Conservation (phyloP, 192 early-diverging fungal species). For the Chytriomyces confervae region DNA sequence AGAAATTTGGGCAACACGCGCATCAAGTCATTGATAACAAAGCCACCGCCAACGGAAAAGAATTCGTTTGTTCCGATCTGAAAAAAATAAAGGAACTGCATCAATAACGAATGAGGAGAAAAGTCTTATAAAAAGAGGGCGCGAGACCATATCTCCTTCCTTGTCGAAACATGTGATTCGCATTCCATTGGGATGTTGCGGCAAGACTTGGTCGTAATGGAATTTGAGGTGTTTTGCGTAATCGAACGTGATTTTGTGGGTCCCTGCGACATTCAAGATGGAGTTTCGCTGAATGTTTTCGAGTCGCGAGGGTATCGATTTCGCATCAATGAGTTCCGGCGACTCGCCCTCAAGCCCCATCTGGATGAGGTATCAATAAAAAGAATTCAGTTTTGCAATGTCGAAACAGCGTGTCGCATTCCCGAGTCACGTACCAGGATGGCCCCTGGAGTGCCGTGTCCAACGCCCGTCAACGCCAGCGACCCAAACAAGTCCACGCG, state of each 20-base stretch:
- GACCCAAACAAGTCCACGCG: constrained; percentile 91
- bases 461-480: constrained; percentile 90
- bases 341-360: constrained; percentile 90
- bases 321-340: constrained; percentile 73
- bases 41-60: constrained; percentile 95
- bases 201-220: constrained; percentile 83
- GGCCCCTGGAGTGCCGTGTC: constrained; percentile 94
- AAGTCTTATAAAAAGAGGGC: not conserved
- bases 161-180: constrained; percentile 87
- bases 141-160: constrained; percentile 70
- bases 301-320: constrained; percentile 76
- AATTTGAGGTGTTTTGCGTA: constrained; percentile 86
- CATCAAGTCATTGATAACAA: constrained; percentile 92
- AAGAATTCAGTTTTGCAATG: constrained; percentile 15
- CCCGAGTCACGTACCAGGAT: constrained; percentile 61
- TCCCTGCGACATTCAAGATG: constrained; percentile 75
- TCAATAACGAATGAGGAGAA: constrained; percentile 7
- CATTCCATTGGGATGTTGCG: constrained; percentile 96
- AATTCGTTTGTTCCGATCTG: constrained; percentile 89
- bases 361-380: constrained; percentile 37
- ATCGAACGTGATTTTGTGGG: constrained; percentile 80
- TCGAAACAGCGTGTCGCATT: not conserved
- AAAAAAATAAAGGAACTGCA: not conserved
- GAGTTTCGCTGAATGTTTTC: constrained; percentile 76
- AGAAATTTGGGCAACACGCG: constrained; percentile 22